These are phyloP conservation scores for Onygenales sp. DNA, from an alignment of 2,329 filamentous ascomycete species.

Conservation along the genomic window DNA sequence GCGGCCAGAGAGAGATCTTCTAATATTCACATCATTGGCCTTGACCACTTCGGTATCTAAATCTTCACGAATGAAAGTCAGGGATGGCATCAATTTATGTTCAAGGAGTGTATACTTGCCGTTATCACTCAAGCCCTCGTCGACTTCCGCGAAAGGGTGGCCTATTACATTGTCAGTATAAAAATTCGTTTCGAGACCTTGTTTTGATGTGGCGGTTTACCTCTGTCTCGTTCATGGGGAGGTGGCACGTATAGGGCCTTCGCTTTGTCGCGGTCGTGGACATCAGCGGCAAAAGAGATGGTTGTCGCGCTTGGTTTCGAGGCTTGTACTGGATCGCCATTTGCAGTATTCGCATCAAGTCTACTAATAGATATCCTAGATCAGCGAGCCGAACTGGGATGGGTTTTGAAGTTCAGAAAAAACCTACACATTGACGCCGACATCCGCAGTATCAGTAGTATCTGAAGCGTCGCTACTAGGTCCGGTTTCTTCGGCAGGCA, in stretches of 20 bases:
- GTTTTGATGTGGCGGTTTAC: background rate
- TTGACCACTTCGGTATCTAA: background rate
- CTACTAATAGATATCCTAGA: background rate
- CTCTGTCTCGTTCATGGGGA: background rate
- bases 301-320: background rate
- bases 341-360: background rate
- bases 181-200: background rate
- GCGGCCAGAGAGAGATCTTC: background rate
- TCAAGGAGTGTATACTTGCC: background rate
- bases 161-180: background rate
- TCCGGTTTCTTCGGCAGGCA: background rate
- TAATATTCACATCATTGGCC: background rate
- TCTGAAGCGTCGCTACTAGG: background rate
- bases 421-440: background rate
- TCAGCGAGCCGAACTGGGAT: background rate
- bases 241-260: background rate
- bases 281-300: slow-evolving; percentile 2
- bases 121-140: background rate
- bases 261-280: background rate
- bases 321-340: background rate
- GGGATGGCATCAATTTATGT: background rate
- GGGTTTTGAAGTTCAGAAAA: background rate
- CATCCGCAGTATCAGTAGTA: too few relatives aligned
- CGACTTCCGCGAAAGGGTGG: background rate
- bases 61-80: background rate